A percentile compares a stretch with the other conserved stretches of the same genome.
Conservation (phyloP, 2,329 filamentous ascomycete species). For the Pestalotiopsis sp. region DNA sequence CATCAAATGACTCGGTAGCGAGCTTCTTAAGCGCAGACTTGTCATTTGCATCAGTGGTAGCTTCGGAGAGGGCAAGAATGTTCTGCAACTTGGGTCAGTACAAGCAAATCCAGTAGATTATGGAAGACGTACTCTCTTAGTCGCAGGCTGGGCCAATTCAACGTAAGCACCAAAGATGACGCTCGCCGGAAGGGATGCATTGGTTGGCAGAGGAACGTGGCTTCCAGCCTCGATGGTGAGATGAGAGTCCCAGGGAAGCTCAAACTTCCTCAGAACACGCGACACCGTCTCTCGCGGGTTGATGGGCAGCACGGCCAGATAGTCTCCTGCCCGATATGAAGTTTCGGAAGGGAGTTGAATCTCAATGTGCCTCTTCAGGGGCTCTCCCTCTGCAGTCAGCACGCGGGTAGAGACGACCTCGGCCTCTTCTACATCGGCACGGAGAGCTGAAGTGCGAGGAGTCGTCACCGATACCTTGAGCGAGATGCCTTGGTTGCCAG, state of each 20-base stretch:
- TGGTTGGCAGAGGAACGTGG: slow-evolving; percentile 43
- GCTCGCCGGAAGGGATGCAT: slow-evolving; percentile 50
- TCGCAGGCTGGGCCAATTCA: slow-evolving; percentile 61
- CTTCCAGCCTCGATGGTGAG: slow-evolving; percentile 47
- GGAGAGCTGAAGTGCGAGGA: slow-evolving; percentile 44
- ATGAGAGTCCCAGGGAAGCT: slow-evolving; percentile 60
- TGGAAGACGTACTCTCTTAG: slow-evolving; percentile 42
- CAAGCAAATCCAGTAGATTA: background rate
- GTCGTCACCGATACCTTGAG: slow-evolving; percentile 17
- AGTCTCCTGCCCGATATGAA: slow-evolving; percentile 63
- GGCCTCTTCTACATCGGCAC: slow-evolving; percentile 48
- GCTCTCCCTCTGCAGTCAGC: slow-evolving; percentile 44
- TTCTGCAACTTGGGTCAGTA: slow-evolving; percentile 27
- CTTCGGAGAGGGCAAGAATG: slow-evolving; percentile 50
- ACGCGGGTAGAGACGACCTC: slow-evolving; percentile 44
- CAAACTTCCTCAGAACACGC: slow-evolving; percentile 57
- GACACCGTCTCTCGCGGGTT: slow-evolving; percentile 57
- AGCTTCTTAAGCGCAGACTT: slow-evolving; percentile 44
- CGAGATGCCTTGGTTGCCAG: slow-evolving; percentile 39
- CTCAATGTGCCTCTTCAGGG: slow-evolving; percentile 50
- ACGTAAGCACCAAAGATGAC: slow-evolving; percentile 60
- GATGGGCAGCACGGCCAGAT: slow-evolving; percentile 60
- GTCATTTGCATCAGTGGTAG: slow-evolving; percentile 43
- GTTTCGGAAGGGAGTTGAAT: slow-evolving; percentile 56
- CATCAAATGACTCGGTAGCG: slow-evolving; percentile 29